phyloP scores from a whole-genome alignment of 176 grass and related monocot species.

The Aegilops longissima region DNA sequence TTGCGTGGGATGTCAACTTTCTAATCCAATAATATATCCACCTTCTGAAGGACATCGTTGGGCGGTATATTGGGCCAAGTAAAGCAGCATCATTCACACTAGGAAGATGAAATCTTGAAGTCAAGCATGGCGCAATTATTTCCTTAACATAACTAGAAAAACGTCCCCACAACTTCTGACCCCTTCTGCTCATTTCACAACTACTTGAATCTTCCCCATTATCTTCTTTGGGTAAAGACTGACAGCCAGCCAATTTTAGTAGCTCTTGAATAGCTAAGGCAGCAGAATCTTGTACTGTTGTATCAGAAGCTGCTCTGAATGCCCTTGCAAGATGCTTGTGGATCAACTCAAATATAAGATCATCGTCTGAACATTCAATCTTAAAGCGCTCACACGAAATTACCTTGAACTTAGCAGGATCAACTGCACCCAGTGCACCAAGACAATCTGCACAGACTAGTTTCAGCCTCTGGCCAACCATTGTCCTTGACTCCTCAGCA shows the following conservation, averaged over 20 bases:
- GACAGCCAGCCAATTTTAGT: conserved; percentile 79
- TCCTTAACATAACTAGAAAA: conserved; percentile 96
- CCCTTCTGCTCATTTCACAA: conserved; percentile 65
- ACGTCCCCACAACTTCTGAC: conserved; percentile 78
- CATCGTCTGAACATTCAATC: conserved; percentile 98
- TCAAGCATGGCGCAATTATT: conserved; percentile 96
- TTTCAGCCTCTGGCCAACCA: conserved; percentile 87
- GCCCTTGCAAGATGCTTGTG: conserved; percentile 94
- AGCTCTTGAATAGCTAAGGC: conserved; percentile 98
- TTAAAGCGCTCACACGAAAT: conserved; percentile 86
- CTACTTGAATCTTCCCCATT: conserved; percentile 34
- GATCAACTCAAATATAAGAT: conserved; percentile 99
- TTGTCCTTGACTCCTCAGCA: conserved; percentile 84
- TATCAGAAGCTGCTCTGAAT: conserved; percentile 93
- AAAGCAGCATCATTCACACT: conserved; percentile 61
- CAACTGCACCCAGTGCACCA: conserved; percentile 89
- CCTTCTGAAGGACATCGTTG: conserved; percentile 85
- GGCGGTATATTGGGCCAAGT: conserved; percentile 66
- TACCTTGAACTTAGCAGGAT: conserved; percentile 92
- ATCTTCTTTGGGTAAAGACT: conserved; percentile 60
- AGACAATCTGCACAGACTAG: conserved; percentile 89
- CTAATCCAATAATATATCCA: conserved; percentile 97
- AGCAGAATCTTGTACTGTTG: conserved; percentile 88
- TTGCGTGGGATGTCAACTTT: conserved; percentile 73
- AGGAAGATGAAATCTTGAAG: conserved; percentile 85